Evolutionary conservation across 768 basidiomycete genomes (phyloP), one percentile per base, ranked within the genome.

Genomic region (Russula emetica): DNA sequence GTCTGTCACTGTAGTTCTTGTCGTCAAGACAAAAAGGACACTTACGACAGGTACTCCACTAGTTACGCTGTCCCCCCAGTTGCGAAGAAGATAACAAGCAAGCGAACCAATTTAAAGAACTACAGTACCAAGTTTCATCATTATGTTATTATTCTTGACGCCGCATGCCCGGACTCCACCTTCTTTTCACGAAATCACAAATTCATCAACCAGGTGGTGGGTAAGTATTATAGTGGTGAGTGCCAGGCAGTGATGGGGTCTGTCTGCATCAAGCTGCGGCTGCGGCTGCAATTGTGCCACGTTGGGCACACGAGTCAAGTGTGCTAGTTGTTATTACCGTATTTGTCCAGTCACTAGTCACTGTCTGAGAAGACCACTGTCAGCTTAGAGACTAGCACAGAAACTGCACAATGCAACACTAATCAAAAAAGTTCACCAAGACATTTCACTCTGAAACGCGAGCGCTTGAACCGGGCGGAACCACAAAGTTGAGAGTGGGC

Each of bases 261-360:
- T 30, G 42, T 60, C 60, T 61, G 22, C 60, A 60, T 60, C 60
- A 47, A 44, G 5, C 30, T 55, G 30, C 42, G 34, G 50, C 47
- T 20, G 44, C 53, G 50, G 50, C 47, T 20, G 47, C 49, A 50
- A 34, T 34, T 36, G 47, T n/a, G 36, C 57, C 62, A 63, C 62
- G 62, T 59, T 63, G 57, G 40, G 11, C 11, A 63, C 62, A 63
- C 62, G 62, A 63, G 62, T 63, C 62, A 32, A 58, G 47, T 22
- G 51, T 30, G 26, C 14, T 7, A 30, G n/a, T 40, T 40, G 32
- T 45, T 30, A 30, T 36, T 30, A n/a, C n/a, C n/a, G n/a, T n/a
- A 30, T 44, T 30, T 13, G 55, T 45, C 44, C 26, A 28, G 49
- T 50, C 54, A 38, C 36, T 7, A 30, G 36, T 40, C 20, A 51